Evolutionary conservation across 2,329 filamentous ascomycete species (phyloP).

Genomic region (Zymoseptoria pseudotritici): DNA sequence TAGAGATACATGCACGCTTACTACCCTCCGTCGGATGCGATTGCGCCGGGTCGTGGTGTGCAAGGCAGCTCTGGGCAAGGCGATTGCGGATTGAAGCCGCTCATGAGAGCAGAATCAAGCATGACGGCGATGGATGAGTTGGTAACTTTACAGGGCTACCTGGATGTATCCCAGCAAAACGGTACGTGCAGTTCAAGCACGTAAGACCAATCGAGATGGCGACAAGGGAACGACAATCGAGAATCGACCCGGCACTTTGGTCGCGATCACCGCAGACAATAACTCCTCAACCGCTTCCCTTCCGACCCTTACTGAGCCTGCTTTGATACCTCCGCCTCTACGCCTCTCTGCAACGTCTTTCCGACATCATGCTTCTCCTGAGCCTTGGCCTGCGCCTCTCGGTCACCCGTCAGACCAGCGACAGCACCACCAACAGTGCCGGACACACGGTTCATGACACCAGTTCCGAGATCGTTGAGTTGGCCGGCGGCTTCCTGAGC

Average conservation of each 20-base stretch:
- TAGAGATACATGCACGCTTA: not conserved
- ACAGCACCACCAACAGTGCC: slow-evolving; percentile 62
- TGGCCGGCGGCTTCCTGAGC: slow-evolving; percentile 77
- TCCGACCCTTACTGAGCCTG: slow-evolving; percentile 36
- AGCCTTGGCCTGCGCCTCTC: slow-evolving; percentile 47
- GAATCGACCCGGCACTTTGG: too few species aligned
- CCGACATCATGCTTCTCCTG: slow-evolving; percentile 68
- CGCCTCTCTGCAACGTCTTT: slow-evolving; percentile 77
- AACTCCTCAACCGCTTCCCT: not conserved
- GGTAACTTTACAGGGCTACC: not conserved
- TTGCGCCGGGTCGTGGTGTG: not conserved
- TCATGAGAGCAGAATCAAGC: not conserved
- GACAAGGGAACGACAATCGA: not conserved
- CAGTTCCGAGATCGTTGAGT: slow-evolving; percentile 63
- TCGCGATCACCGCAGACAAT: not conserved
- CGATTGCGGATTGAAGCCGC: not conserved
- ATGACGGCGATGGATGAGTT: not conserved
- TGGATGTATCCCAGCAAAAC: not conserved
- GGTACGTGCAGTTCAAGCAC: not conserved
- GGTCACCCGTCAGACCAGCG: slow-evolving; percentile 66
- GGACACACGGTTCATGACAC: slow-evolving; percentile 38
- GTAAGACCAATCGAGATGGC: not conserved
- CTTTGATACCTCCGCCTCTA: slow-evolving; percentile 73
- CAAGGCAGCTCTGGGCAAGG: not conserved
- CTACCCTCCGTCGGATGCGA: not conserved